Conservation (phyloP, 768 basidiomycete genomes). For the Russula sp. region DNA sequence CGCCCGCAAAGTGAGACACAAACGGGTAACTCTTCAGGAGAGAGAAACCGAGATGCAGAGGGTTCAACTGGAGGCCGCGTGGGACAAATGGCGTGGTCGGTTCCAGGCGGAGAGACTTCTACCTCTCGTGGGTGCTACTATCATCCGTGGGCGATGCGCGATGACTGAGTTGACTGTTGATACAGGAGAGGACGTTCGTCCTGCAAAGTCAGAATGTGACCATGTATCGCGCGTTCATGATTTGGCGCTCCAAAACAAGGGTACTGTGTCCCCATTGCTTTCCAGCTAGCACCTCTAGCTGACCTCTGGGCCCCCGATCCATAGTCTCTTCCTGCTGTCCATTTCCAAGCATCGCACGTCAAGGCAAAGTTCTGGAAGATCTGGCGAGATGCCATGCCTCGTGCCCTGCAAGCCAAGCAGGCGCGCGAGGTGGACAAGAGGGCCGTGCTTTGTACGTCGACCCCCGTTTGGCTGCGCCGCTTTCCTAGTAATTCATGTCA, state of each 20-base stretch:
- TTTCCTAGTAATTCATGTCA: slow-evolving; percentile 18
- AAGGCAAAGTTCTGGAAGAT: slow-evolving; percentile 57
- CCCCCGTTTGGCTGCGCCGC: neutral
- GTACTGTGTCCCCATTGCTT: slow-evolving; percentile 32
- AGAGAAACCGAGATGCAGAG: slow-evolving; percentile 59
- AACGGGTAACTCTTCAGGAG: slow-evolving; percentile 51
- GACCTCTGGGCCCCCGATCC: slow-evolving; percentile 15
- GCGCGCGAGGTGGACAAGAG: slow-evolving; percentile 58
- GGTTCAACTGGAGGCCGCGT: slow-evolving; percentile 46
- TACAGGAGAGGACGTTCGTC: slow-evolving; percentile 46
- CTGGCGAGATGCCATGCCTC: slow-evolving; percentile 69
- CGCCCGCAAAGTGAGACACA: slow-evolving; percentile 54
- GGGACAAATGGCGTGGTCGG: slow-evolving; percentile 78
- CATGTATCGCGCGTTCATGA: slow-evolving; percentile 59
- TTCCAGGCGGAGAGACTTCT: slow-evolving; percentile 60
- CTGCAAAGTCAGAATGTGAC: slow-evolving; percentile 53
- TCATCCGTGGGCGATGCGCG: no score
- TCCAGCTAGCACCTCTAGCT: neutral
- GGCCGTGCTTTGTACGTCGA: slow-evolving; percentile 50
- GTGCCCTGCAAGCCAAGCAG: slow-evolving; percentile 54
- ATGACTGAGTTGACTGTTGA: slow-evolving; percentile 4
- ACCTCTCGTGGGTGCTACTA: slow-evolving; percentile 46
- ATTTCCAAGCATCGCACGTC: slow-evolving; percentile 56
- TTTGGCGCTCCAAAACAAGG: slow-evolving; percentile 72
- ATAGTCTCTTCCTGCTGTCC: slow-evolving; percentile 74